Conservation (phyloP, 768 basidiomycete species). For the Stropharia rugosoannulata region DNA sequence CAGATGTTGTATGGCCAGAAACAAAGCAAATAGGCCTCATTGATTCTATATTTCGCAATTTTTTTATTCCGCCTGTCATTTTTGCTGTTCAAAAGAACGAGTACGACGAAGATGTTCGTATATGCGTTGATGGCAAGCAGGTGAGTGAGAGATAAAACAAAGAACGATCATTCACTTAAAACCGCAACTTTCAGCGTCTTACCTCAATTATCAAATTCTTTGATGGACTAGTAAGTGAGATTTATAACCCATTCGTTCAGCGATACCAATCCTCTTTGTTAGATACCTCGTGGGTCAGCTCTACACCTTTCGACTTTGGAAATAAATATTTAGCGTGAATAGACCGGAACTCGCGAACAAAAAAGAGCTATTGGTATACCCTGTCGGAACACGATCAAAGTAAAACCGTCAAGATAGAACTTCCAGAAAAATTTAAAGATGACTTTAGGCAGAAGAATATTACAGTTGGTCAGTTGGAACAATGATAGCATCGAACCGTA, state of each 20-base stretch:
- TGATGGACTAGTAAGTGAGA: slow-evolving; percentile 59
- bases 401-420: slow-evolving; percentile 43
- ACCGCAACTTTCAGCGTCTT: slow-evolving; percentile 43
- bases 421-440: slow-evolving; percentile 52
- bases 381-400: slow-evolving; percentile 36
- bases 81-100: slow-evolving; percentile 59
- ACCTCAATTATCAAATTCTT: slow-evolving; percentile 81
- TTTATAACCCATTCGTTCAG: slow-evolving; percentile 8
- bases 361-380: slow-evolving; percentile 66
- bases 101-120: slow-evolving; percentile 54
- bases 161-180: neutral
- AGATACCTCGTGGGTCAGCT: slow-evolving; percentile 53
- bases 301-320: neutral
- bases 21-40: slow-evolving; percentile 70
- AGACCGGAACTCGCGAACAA: slow-evolving; percentile 60
- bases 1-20: slow-evolving; percentile 79
- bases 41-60: slow-evolving; percentile 77
- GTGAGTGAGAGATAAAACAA: slow-evolving; percentile 32
- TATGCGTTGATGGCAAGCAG: slow-evolving; percentile 86
- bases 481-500: neutral
- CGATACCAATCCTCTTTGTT: slow-evolving; percentile 7
- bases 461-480: slow-evolving; percentile 58
- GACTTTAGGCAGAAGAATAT: slow-evolving; percentile 56
- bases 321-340: neutral
- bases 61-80: slow-evolving; percentile 77